Conservation (phyloP, 495 filamentous ascomycete species). For the Tuber microsphaerosporum region DNA sequence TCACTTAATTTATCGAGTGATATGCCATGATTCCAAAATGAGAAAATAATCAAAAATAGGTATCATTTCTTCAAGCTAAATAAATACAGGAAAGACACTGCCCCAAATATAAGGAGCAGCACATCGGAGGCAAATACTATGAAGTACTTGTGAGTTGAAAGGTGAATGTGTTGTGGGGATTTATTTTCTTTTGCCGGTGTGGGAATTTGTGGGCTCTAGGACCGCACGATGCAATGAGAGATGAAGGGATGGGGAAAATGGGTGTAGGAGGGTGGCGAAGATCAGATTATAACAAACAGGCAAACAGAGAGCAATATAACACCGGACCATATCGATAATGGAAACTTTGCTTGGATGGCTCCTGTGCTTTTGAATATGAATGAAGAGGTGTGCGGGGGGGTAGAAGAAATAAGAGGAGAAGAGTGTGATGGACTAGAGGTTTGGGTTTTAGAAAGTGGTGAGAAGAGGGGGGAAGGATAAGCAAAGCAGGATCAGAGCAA, state of each 20-base stretch:
- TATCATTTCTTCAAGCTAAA: too few species aligned
- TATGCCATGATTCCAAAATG: too few species aligned
- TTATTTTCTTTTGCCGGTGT: slow-evolving; percentile 9
- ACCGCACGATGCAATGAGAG: slow-evolving; percentile 32
- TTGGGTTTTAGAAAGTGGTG: slow-evolving; percentile 3
- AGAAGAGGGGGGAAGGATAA: slow-evolving; percentile 30
- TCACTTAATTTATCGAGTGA: too few species aligned
- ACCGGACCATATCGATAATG: slow-evolving; percentile 31
- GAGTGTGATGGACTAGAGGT: slow-evolving; percentile 18
- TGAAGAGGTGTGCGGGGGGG: slow-evolving; percentile 35
- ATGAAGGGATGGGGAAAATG: slow-evolving; percentile 8
- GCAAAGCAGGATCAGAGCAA: slow-evolving; percentile 38
- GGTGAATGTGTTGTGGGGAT: slow-evolving; percentile 17
- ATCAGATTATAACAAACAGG: slow-evolving; percentile 35
- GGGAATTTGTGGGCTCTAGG: slow-evolving; percentile 12
- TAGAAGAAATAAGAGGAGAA: slow-evolving; percentile 36
- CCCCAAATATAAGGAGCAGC: too few species aligned
- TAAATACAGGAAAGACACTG: too few species aligned
- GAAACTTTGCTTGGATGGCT: slow-evolving; percentile 28
- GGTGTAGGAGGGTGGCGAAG: slow-evolving; percentile 32
- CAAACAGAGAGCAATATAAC: slow-evolving; percentile 21
- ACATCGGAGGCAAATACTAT: too few species aligned
- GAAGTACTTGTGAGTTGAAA: slow-evolving; percentile 23
- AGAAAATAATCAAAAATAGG: too few species aligned
- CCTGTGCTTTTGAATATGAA: slow-evolving; percentile 26